Percentiles rank a stretch among this genome's conserved stretches.
phyloP scores from a whole-genome alignment of 495 filamentous ascomycete genomes.

The Aeminium ludgeri region DNA sequence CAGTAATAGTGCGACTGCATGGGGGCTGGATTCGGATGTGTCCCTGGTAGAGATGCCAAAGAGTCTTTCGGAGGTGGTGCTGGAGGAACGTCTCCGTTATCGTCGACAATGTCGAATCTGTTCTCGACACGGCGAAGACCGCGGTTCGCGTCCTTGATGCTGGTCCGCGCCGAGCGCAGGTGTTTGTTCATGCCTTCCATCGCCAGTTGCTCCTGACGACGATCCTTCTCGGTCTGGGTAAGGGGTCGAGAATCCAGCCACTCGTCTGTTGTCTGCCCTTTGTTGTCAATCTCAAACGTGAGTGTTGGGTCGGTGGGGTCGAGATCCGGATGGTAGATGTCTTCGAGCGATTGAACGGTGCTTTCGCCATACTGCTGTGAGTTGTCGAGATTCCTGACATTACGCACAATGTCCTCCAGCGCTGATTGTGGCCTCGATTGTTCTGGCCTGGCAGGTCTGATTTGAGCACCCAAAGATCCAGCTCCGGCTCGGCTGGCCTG shows the following conservation, averaged over 20 bases:
- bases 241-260: background rate
- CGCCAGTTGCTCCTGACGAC: conserved; percentile 19
- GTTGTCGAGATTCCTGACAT: conserved; percentile 24
- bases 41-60: too few species aligned
- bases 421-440: conserved; percentile 17
- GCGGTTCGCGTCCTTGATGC: conserved; percentile 23
- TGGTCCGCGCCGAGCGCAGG: conserved; percentile 21
- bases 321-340: conserved; percentile 27
- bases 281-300: background rate
- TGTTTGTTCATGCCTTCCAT: conserved; percentile 25
- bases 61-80: background rate
- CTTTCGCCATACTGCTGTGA: conserved; percentile 33
- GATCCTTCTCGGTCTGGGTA: conserved; percentile 20
- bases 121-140: conserved; percentile 24
- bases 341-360: conserved; percentile 45
- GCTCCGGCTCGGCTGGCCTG: background rate
- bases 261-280: background rate
- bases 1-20: background rate
- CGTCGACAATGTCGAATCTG: conserved; percentile 15
- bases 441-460: conserved; percentile 2
- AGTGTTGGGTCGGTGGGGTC: conserved; percentile 11
- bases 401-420: conserved; percentile 35
- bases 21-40: background rate
- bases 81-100: background rate
- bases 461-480: background rate